Evolutionary conservation across 163 green algal genomes (phyloP).

Genomic region (Scenedesmus sp.): DNA sequence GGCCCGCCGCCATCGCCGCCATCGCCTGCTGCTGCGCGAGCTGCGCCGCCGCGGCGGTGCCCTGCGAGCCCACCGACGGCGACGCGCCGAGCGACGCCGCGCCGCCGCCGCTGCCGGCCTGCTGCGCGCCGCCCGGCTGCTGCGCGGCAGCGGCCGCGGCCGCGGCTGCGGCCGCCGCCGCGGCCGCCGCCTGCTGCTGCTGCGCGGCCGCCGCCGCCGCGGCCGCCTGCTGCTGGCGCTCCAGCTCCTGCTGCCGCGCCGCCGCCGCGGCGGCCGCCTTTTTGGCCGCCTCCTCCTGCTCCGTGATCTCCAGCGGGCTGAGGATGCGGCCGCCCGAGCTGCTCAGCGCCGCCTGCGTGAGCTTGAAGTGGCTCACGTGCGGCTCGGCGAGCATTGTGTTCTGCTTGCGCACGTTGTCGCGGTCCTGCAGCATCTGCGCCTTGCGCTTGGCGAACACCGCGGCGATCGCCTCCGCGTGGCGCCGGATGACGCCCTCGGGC

Average conservation of each 20-base stretch:
- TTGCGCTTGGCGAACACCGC: slow-evolving; percentile 35
- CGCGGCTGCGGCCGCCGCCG: neutral
- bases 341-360: slow-evolving; percentile 16
- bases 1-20: slow-evolving; percentile 17
- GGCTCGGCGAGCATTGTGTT: slow-evolving; percentile 27
- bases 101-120: slow-evolving; percentile 19
- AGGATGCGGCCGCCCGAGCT: slow-evolving; percentile 36
- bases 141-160: neutral
- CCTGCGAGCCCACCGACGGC: neutral
- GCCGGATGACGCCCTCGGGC: slow-evolving; percentile 32
- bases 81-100: neutral
- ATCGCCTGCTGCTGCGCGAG: slow-evolving; percentile 40
- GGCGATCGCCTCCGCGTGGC: slow-evolving; percentile 19
- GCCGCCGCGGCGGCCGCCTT: slow-evolving; percentile 7
- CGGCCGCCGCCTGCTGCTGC: neutral
- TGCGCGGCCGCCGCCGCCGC: neutral
- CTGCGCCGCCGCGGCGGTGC: slow-evolving; percentile 29
- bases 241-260: slow-evolving; percentile 16
- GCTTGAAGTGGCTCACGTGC: slow-evolving; percentile 41
- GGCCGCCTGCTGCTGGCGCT: slow-evolving; percentile 34
- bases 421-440: slow-evolving; percentile 36
- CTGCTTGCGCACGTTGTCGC: slow-evolving; percentile 26
- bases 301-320: slow-evolving; percentile 37
- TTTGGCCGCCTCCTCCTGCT: slow-evolving; percentile 27
- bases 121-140: slow-evolving; percentile 20